Evolutionary conservation across 768 basidiomycete species (phyloP).

Genomic region (Russula earlei): DNA sequence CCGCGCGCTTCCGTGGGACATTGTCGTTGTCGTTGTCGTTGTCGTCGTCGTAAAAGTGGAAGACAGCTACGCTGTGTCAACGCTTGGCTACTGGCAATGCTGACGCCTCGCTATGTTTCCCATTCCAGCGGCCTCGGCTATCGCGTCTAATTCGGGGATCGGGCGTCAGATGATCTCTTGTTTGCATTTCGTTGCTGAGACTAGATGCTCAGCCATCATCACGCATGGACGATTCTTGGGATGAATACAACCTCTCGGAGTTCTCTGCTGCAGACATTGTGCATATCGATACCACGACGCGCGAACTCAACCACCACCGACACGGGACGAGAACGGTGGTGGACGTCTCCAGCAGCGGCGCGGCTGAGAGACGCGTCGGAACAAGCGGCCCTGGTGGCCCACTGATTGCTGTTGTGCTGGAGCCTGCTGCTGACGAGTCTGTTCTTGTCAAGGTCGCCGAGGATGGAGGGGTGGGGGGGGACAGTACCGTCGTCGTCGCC

Average conservation of each 20-base stretch:
- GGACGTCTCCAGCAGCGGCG: background rate
- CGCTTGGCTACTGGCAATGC: no score
- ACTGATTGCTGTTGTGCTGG: slow-evolving; percentile 10
- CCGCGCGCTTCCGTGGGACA: no score
- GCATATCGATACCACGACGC: slow-evolving; percentile 8
- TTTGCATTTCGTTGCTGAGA: no score
- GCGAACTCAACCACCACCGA: background rate
- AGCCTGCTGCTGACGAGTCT: slow-evolving; percentile 8
- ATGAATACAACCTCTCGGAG: slow-evolving; percentile 20
- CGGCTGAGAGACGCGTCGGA: background rate
- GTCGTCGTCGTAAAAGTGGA: no score
- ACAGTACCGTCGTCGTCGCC: background rate
- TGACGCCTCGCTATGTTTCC: no score
- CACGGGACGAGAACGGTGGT: background rate
- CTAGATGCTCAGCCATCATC: background rate
- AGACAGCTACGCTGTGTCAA: no score
- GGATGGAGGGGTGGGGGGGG: background rate
- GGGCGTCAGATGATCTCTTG: no score
- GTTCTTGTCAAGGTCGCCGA: slow-evolving; percentile 8
- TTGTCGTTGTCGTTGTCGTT: no score
- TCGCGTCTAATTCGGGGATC: no score
- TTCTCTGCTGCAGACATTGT: slow-evolving; percentile 15
- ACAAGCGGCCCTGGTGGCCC: slow-evolving; percentile 14
- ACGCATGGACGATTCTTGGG: slow-evolving; percentile 1
- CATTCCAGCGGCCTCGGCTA: no score